A percentile compares a stretch with the other conserved stretches of the same genome.
These are phyloP conservation scores for Trichoderma afroharzianum DNA, from an alignment of 2,329 filamentous ascomycete species.

Conservation along the genomic window DNA sequence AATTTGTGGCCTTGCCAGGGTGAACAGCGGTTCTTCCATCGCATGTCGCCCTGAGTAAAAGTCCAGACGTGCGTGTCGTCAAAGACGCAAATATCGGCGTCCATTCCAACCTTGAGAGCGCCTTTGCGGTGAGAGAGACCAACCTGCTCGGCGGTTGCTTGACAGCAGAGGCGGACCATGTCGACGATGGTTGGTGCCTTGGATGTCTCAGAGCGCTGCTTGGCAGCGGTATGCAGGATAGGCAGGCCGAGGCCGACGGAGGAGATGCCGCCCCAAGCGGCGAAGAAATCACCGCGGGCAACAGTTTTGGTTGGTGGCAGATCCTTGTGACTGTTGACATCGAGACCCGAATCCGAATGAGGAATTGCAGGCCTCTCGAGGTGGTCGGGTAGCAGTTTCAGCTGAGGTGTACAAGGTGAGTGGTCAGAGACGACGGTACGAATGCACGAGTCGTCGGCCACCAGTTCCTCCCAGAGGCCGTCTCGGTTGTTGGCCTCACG, in stretches of 20 bases:
- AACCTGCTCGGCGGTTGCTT: slow-evolving; percentile 84
- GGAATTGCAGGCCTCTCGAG: slow-evolving; percentile 43
- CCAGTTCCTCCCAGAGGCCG: slow-evolving; percentile 79
- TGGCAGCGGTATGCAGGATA: slow-evolving; percentile 79
- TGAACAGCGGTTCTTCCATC: slow-evolving; percentile 90
- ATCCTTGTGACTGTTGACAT: slow-evolving; percentile 39
- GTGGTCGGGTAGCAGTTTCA: slow-evolving; percentile 78
- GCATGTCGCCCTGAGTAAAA: slow-evolving; percentile 73
- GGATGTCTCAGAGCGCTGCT: slow-evolving; percentile 52
- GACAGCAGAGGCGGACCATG: slow-evolving; percentile 79
- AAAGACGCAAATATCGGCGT: slow-evolving; percentile 87
- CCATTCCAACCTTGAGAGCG: slow-evolving; percentile 70
- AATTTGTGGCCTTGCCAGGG: slow-evolving; percentile 83
- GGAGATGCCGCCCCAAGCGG: slow-evolving; percentile 93
- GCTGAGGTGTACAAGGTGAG: slow-evolving; percentile 89
- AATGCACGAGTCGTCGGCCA: slow-evolving; percentile 70
- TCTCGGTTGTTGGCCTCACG: slow-evolving; percentile 78
- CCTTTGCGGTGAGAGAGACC: slow-evolving; percentile 79
- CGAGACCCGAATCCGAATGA: slow-evolving; percentile 53
- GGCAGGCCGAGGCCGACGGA: slow-evolving; percentile 89
- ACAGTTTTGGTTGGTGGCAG: slow-evolving; percentile 33
- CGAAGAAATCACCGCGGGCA: slow-evolving; percentile 79
- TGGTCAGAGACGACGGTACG: slow-evolving; percentile 92
- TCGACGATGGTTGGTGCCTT: slow-evolving; percentile 60
- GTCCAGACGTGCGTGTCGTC: slow-evolving; percentile 79